Percentiles rank a stretch among this genome's conserved stretches.
Conservation (phyloP, 2,329 filamentous ascomycete genomes). For the Arthroderma sp. region DNA sequence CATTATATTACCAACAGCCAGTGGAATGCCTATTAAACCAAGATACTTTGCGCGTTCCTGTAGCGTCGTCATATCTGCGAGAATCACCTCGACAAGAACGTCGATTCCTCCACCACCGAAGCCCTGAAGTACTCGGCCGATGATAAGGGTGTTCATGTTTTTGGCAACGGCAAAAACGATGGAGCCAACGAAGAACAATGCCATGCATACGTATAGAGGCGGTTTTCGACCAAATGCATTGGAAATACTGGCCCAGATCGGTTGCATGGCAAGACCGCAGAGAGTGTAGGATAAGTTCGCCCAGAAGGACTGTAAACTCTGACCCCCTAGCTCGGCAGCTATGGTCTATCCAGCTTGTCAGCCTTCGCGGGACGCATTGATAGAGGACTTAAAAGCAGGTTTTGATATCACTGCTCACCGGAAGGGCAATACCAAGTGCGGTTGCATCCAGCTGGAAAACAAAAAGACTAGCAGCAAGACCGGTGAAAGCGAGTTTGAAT, state of each 20-base stretch:
- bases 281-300: constrained; percentile 50
- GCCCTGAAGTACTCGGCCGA: constrained; percentile 34
- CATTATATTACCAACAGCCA: constrained; percentile 31
- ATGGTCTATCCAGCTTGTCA: constrained; percentile 25
- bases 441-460: neutral
- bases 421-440: too few relatives aligned
- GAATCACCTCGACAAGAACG: constrained; percentile 32
- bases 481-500: neutral
- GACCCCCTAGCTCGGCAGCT: constrained; percentile 37
- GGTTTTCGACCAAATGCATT: constrained; percentile 42
- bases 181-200: constrained; percentile 35
- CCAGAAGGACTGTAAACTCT: constrained; percentile 50
- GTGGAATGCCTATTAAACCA: constrained; percentile 27
- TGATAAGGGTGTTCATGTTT: constrained; percentile 35
- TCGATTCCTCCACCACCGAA: constrained; percentile 37
- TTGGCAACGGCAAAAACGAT: constrained; percentile 30
- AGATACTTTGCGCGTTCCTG: constrained; percentile 28
- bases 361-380: too few relatives aligned
- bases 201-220: constrained; percentile 27
- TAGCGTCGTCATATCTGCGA: constrained; percentile 35
- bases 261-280: constrained; percentile 28
- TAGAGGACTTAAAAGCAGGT: too few relatives aligned
- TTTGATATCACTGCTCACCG: too few relatives aligned
- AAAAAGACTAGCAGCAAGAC: neutral
- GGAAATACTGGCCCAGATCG: constrained; percentile 39